Percentiles rank a stretch among this genome's conserved stretches.
Evolutionary conservation across 495 filamentous ascomycete genomes (phyloP).

Genomic region (Xylaria cubensis): DNA sequence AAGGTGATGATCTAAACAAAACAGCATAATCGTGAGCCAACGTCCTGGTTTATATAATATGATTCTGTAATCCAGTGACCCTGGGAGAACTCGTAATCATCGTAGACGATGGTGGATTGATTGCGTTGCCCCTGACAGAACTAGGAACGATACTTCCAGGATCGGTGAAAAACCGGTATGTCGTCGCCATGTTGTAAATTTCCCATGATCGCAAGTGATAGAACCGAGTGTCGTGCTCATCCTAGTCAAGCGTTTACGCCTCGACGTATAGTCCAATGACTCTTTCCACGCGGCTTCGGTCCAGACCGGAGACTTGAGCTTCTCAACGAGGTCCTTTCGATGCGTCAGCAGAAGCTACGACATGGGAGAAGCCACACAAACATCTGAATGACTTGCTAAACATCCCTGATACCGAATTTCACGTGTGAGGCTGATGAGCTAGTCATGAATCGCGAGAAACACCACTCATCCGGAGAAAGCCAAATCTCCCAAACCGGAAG

Average conservation of each 20-base stretch:
- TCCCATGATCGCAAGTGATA: conserved; percentile 10
- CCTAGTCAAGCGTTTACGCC: conserved; percentile 11
- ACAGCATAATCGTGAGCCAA: neutral
- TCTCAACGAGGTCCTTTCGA: neutral
- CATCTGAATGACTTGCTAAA: neutral
- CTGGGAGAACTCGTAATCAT: conserved; percentile 9
- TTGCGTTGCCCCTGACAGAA: conserved; percentile 2
- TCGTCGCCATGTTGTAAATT: conserved; percentile 2
- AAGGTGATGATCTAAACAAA: neutral
- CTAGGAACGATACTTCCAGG: neutral
- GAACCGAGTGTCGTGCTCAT: neutral
- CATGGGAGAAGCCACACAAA: conserved; percentile 7
- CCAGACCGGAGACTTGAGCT: neutral
- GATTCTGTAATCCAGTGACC: neutral
- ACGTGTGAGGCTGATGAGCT: conserved; percentile 17
- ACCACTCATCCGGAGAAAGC: neutral
- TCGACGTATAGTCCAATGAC: conserved; percentile 4
- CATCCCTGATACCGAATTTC: neutral
- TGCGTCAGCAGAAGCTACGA: conserved; percentile 6
- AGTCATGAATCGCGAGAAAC: neutral
- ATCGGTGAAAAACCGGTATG: neutral
- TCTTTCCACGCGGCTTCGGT: conserved; percentile 17
- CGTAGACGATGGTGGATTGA: neutral
- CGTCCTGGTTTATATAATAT: neutral
- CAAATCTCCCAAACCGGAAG: conserved; percentile 21